These are phyloP conservation scores for Entomortierella beljakovae DNA, from an alignment of 192 early-diverging fungal species.

Conservation along the genomic window DNA sequence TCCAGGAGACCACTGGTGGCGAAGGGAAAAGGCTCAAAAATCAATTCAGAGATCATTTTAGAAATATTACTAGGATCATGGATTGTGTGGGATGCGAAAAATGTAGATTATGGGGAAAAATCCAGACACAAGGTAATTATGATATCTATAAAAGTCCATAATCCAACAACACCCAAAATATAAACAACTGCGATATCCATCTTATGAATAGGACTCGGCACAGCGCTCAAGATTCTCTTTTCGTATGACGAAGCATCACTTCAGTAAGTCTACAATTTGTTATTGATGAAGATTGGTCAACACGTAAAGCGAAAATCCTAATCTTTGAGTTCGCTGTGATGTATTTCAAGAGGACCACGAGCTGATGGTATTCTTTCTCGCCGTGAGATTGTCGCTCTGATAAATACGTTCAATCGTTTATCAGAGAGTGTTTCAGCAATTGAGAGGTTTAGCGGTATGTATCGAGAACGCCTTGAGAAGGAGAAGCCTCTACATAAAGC, in stretches of 20 bases:
- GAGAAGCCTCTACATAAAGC: background rate
- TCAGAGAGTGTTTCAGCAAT: slow-evolving; percentile 88
- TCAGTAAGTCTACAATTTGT: slow-evolving; percentile 63
- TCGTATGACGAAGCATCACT: slow-evolving; percentile 82
- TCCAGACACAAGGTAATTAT: slow-evolving; percentile 73
- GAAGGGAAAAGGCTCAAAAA: slow-evolving; percentile 71
- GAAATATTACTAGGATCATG: slow-evolving; percentile 98
- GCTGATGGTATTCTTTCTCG: slow-evolving; percentile 70
- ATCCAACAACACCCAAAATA: too few relatives aligned
- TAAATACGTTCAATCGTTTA: slow-evolving; percentile 91
- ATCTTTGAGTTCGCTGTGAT: background rate
- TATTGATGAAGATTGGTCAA: too few relatives aligned
- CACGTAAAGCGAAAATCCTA: too few relatives aligned
- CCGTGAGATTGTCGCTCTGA: slow-evolving; percentile 90
- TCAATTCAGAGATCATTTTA: slow-evolving; percentile 92
- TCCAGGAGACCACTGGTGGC: slow-evolving; percentile 51
- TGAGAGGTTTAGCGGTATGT: slow-evolving; percentile 83
- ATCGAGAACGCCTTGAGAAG: slow-evolving; percentile 56
- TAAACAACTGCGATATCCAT: background rate
- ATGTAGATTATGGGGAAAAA: slow-evolving; percentile 98
- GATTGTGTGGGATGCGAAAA: slow-evolving; percentile 99
- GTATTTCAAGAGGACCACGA: slow-evolving; percentile 55
- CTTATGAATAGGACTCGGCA: slow-evolving; percentile 83
- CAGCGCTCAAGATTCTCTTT: slow-evolving; percentile 96
- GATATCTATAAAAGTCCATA: too few relatives aligned